These are phyloP conservation scores for Salvia sclarea DNA, from an alignment of 305 asterid species.

Conservation along the genomic window DNA sequence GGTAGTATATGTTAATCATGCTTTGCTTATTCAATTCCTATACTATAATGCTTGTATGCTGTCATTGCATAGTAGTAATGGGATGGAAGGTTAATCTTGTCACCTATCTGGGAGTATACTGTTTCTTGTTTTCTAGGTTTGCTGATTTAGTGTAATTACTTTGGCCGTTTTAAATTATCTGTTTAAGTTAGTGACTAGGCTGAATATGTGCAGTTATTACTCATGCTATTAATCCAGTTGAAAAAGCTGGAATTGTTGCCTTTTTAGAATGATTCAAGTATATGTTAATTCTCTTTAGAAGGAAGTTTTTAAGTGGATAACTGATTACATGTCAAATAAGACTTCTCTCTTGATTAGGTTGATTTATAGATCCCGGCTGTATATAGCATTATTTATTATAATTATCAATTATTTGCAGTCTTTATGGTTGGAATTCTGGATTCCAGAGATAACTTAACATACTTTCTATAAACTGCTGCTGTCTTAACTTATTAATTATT, in stretches of 20 bases:
- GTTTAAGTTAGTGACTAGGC: background rate
- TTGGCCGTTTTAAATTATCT: constrained; percentile 12
- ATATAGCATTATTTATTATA: background rate
- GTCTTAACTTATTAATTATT: background rate
- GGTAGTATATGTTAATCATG: constrained; percentile 52
- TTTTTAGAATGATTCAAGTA: background rate
- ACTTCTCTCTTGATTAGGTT: constrained; percentile 11
- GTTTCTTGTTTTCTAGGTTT: constrained; percentile 14
- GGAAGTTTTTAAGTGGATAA: background rate
- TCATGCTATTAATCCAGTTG: constrained; percentile 4
- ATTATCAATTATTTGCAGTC: background rate
- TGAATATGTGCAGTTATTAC: constrained; percentile 13
- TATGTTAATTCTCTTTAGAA: background rate
- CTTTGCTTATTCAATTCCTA: background rate
- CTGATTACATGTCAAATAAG: background rate
- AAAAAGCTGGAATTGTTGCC: constrained; percentile 15
- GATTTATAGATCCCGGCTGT: background rate
- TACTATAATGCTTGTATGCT: background rate
- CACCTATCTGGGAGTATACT: constrained; percentile 3
- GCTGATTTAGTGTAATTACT: constrained; percentile 1
- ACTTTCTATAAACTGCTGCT: background rate
- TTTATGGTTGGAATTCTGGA: background rate
- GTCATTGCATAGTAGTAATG: background rate
- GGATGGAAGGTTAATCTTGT: constrained; percentile 15
- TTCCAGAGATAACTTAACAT: background rate